Conservation (phyloP, 805 yeast species). For the Debaryomyces maramus region DNA sequence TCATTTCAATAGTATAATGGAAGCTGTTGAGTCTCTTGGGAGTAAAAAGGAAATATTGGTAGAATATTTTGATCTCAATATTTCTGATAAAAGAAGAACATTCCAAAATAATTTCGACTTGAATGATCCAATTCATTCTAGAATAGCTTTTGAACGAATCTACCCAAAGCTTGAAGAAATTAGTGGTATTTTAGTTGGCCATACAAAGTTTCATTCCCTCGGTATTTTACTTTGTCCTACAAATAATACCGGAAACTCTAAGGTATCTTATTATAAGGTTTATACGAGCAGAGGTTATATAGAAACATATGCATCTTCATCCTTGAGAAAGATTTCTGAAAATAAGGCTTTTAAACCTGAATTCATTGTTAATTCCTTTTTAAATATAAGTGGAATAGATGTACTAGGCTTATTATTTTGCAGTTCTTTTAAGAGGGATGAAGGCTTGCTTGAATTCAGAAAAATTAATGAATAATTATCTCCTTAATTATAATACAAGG, state of each 20-base stretch:
- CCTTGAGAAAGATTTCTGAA: background rate
- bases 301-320: constrained; percentile 13
- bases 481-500: no score
- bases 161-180: background rate
- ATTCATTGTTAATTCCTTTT: constrained; percentile 3
- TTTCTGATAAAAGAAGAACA: background rate
- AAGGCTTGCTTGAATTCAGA: no score
- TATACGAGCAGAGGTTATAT: constrained; percentile 14
- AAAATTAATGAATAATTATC: no score
- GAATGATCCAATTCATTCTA: constrained; percentile 3
- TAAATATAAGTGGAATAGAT: constrained; percentile 11
- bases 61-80: background rate
- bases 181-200: constrained; percentile 6
- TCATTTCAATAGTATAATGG: constrained; percentile 12
- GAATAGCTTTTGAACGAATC: background rate
- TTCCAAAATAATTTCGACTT: constrained; percentile 7
- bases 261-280: constrained; percentile 11
- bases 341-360: background rate
- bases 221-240: constrained; percentile 4
- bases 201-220: constrained; percentile 6
- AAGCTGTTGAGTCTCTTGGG: background rate
- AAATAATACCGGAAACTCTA: background rate
- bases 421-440: constrained; percentile 5
- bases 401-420: constrained; percentile 8
- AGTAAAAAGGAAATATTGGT: background rate